Base-by-base conservation (phyloP, 176 grass and related monocot species). In the Oryza meridionalis region DNA sequence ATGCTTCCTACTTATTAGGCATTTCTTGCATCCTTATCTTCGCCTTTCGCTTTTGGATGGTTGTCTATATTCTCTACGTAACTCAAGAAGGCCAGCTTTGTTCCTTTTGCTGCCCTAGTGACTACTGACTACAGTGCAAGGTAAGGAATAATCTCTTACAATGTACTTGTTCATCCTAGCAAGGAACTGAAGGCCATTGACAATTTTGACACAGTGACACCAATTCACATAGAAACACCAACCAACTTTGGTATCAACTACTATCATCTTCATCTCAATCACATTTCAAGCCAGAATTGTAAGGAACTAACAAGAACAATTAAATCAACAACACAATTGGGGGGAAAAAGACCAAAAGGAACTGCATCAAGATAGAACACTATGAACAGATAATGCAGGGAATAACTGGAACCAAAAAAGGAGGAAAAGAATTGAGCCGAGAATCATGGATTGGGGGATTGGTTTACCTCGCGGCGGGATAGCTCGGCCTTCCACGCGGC, bases 401-500 rank as follows among this genome's bases (percentile, higher is more conserved):
- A 29, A 21, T 12, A 74, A 74, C 21, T 33, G 65, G 44, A 49
- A 50, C 19, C 5, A 10, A 65, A 31, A 42, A 38, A 64, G 63
- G 38, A 40, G 38, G 8, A 40, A 40, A 40, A 17, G 19, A 43
- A 47, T n/a, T 63, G 24, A 65, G 4, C 29, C 29, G 29, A 31
- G 17, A 44, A 27, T 19, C 12, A 73, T 45, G 42, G 42, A 45
- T 53, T 35, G 35, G 35, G 78, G 35, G 65, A 9, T 24, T 27
- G 14, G 74, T 68, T 68, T 85, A 96, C 93, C 90, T 95, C 93
- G 32, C 93, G 93, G 33, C 90, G 90, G 67, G 90, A 95, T 61
- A 95, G 93, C 43, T 95, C 93, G 24, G 93, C 93, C 58, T 96
- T 96, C 93, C 93, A 96, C 14, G 93, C 93, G 21, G 93, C 90